These are phyloP conservation scores for Yamadazyma paraphyllophila DNA, from an alignment of 805 yeast genomes.

Conservation along the genomic window DNA sequence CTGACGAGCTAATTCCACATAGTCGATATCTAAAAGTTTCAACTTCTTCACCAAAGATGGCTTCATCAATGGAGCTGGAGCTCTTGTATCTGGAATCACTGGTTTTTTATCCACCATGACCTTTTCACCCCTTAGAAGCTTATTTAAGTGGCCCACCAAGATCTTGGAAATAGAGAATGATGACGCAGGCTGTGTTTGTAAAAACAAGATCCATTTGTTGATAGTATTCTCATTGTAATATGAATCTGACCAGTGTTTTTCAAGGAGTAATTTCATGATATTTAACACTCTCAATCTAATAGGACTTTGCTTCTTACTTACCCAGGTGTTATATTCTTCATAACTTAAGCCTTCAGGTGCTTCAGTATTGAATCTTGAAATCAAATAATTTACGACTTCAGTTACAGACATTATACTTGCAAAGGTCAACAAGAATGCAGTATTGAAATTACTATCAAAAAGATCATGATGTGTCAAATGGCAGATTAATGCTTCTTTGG, in stretches of 20 bases:
- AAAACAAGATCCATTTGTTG: constrained; percentile 33
- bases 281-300: constrained; percentile 65
- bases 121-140: constrained; percentile 29
- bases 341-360: constrained; percentile 88
- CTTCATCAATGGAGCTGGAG: constrained; percentile 43
- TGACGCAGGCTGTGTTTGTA: constrained; percentile 15
- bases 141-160: constrained; percentile 22
- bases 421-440: constrained; percentile 72
- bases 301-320: constrained; percentile 64
- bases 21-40: constrained; percentile 65
- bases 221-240: constrained; percentile 49
- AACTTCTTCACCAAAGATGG: constrained; percentile 35
- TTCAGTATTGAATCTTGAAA: constrained; percentile 62
- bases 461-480: constrained; percentile 75
- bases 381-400: constrained; percentile 57
- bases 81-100: constrained; percentile 23
- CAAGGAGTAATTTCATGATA: constrained; percentile 63
- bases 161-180: constrained; percentile 28
- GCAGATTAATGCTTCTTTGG: constrained; percentile 72
- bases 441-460: constrained; percentile 60
- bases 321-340: constrained; percentile 79
- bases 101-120: constrained; percentile 30
- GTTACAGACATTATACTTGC: constrained; percentile 68
- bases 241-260: constrained; percentile 66
- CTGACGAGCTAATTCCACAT: constrained; percentile 78